Conservation (phyloP, 768 basidiomycete genomes). For the Boletus reticuloceps region DNA sequence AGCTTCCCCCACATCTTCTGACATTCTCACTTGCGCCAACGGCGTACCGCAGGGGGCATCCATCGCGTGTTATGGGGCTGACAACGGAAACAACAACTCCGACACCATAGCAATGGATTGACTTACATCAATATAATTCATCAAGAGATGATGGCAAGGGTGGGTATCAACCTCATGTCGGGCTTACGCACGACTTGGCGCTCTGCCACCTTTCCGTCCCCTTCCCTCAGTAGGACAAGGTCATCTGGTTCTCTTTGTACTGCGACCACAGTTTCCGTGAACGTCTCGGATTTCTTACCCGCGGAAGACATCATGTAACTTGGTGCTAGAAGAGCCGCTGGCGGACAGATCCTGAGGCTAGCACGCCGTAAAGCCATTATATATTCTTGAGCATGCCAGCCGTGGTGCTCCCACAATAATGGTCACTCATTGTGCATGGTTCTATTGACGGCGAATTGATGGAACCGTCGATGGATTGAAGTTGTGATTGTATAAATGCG, state of each 20-base stretch:
- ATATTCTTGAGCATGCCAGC: too few relatives aligned
- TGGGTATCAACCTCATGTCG: conserved; percentile 29
- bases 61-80: conserved; percentile 64
- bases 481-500: too few relatives aligned
- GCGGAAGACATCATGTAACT: conserved; percentile 4
- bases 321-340: not conserved
- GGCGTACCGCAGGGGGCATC: conserved; percentile 48
- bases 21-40: conserved; percentile 63
- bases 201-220: conserved; percentile 17
- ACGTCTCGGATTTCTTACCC: conserved; percentile 9
- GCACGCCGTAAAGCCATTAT: too few relatives aligned
- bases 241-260: conserved; percentile 5
- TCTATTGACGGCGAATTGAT: too few relatives aligned
- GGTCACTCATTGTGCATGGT: too few relatives aligned
- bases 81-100: not conserved
- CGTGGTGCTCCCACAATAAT: too few relatives aligned
- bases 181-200: conserved; percentile 27
- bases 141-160: conserved; percentile 22
- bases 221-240: conserved; percentile 7
- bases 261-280: conserved; percentile 1
- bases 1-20: conserved; percentile 67
- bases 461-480: too few relatives aligned
- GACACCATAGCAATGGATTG: too few relatives aligned
- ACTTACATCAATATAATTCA: conserved; percentile 29
- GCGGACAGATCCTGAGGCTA: too few relatives aligned